phyloP scores from a whole-genome alignment of 768 basidiomycete species.

The Tricholomella constricta region DNA sequence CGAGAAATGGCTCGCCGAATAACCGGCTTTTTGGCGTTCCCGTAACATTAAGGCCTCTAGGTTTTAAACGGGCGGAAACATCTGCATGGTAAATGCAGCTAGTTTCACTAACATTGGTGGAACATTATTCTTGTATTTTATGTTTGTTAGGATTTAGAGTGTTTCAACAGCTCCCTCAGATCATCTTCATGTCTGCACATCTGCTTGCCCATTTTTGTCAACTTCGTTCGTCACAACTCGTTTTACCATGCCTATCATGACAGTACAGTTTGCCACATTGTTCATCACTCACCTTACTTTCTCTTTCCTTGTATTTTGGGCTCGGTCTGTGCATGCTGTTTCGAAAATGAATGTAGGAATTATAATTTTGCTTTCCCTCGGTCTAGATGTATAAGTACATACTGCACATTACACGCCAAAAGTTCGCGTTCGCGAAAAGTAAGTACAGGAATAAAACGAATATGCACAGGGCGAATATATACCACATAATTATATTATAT shows the following conservation, averaged over 20 bases:
- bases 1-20: conserved; percentile 90
- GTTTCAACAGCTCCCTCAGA: background rate
- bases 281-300: conserved; percentile 7
- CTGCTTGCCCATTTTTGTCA: conserved; percentile 13
- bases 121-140: conserved; percentile 19
- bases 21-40: conserved; percentile 19
- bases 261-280: conserved; percentile 7
- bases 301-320: conserved; percentile 10
- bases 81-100: conserved; percentile 3
- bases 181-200: conserved; percentile 13
- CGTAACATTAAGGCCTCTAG: background rate
- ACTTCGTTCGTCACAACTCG: background rate
- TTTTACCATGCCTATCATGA: conserved; percentile 9
- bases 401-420: background rate
- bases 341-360: conserved; percentile 16
- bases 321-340: conserved; percentile 10
- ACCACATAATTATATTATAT: conserved; percentile 20
- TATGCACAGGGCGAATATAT: conserved; percentile 10
- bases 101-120: conserved; percentile 7
- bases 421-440: background rate
- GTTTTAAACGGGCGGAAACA: conserved; percentile 4
- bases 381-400: background rate
- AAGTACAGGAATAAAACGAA: background rate
- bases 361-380: conserved; percentile 3
- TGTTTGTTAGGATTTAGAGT: conserved; percentile 12